A percentile compares a stretch with the other conserved stretches of the same genome.
Conservation (phyloP, 345 rosid species). For the Syzygium aqueum region DNA sequence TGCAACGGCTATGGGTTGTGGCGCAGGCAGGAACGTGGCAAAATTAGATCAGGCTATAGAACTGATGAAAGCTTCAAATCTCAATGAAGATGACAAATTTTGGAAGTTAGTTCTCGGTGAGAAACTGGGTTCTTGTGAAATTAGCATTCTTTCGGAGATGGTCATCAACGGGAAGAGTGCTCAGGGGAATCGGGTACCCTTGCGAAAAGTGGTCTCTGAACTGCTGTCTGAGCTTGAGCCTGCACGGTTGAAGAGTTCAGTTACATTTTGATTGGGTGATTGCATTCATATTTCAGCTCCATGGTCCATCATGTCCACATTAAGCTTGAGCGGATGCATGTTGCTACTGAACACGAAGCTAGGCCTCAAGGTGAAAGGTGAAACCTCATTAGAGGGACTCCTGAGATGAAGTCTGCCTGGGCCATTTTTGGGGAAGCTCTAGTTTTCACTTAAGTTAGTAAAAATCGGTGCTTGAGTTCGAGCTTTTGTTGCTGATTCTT, state of each 20-base stretch:
- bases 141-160: slow-evolving; percentile 41
- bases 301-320: neutral
- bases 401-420: neutral
- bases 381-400: neutral
- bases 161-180: slow-evolving; percentile 29
- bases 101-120: slow-evolving; percentile 41
- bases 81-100: slow-evolving; percentile 56
- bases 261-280: slow-evolving; percentile 27
- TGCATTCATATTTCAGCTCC: neutral
- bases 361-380: neutral
- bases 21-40: slow-evolving; percentile 98
- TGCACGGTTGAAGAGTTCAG: slow-evolving; percentile 26
- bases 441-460: neutral
- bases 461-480: neutral
- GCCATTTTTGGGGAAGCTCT: neutral
- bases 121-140: slow-evolving; percentile 17
- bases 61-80: slow-evolving; percentile 47
- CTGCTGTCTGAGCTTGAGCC: slow-evolving; percentile 61
- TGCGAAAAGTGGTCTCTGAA: slow-evolving; percentile 58
- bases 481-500: neutral
- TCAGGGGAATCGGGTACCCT: slow-evolving; percentile 16
- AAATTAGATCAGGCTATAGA: slow-evolving; percentile 48
- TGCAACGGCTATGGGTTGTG: slow-evolving; percentile 95
- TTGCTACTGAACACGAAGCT: neutral
- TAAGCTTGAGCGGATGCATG: neutral